phyloP scores from a whole-genome alignment of 768 basidiomycete genomes.

The Phylloporus sp. region DNA sequence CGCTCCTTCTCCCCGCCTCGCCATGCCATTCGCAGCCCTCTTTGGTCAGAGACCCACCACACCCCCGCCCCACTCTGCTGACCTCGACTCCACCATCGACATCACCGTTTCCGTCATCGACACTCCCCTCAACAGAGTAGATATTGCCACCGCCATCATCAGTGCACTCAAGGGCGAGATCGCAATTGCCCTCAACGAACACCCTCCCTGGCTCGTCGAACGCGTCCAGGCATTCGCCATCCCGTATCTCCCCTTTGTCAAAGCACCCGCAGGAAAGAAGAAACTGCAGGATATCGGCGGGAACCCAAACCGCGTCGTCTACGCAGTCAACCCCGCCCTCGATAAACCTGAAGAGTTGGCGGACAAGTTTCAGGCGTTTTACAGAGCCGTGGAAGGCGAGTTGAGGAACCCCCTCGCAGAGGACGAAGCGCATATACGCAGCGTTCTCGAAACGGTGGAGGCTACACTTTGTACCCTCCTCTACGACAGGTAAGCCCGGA shows the following conservation, averaged over 20 bases:
- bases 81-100: slow-evolving; percentile 41
- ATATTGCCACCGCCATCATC: slow-evolving; percentile 51
- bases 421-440: slow-evolving; percentile 45
- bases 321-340: slow-evolving; percentile 38
- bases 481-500: slow-evolving; percentile 66
- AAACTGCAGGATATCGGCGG: slow-evolving; percentile 29
- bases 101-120: slow-evolving; percentile 59
- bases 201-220: slow-evolving; percentile 56
- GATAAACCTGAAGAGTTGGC: slow-evolving; percentile 49
- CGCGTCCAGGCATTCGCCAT: slow-evolving; percentile 52
- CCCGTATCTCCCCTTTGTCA: slow-evolving; percentile 56
- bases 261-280: slow-evolving; percentile 29
- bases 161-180: slow-evolving; percentile 52
- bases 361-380: slow-evolving; percentile 66
- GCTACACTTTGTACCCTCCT: slow-evolving; percentile 63
- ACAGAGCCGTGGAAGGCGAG: slow-evolving; percentile 60
- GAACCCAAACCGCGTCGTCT: slow-evolving; percentile 19
- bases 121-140: slow-evolving; percentile 46
- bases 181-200: slow-evolving; percentile 40
- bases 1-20: slow-evolving; percentile 42
- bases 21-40: slow-evolving; percentile 77
- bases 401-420: too few relatives aligned
- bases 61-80: slow-evolving; percentile 27
- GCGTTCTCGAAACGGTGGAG: slow-evolving; percentile 72
- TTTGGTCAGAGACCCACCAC: slow-evolving; percentile 47